Percentiles rank a stretch among this genome's conserved stretches.
Evolutionary conservation across 805 yeast species (phyloP).

Genomic region (Saccharomycopsis guyanensis): DNA sequence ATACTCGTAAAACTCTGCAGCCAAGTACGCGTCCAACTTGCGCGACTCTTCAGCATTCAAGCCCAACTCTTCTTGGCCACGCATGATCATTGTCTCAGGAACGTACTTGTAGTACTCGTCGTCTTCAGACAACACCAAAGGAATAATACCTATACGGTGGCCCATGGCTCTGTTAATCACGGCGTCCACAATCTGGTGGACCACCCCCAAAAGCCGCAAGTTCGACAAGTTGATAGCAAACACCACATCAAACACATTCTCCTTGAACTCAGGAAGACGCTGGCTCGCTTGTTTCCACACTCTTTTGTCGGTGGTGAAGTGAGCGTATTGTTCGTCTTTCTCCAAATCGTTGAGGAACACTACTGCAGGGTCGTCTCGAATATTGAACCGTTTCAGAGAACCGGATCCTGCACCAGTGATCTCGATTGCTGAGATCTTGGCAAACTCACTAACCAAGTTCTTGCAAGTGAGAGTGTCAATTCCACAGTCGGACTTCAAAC

Average conservation of each 20-base stretch:
- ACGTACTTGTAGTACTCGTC: constrained; percentile 21
- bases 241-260: constrained; percentile 69
- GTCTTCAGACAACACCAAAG: constrained; percentile 33
- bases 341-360: constrained; percentile 76
- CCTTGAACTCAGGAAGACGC: constrained; percentile 59
- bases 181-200: constrained; percentile 42
- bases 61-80: constrained; percentile 20
- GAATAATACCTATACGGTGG: constrained; percentile 78
- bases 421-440: constrained; percentile 26
- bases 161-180: constrained; percentile 56
- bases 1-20: constrained; percentile 12
- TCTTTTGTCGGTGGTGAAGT: constrained; percentile 37
- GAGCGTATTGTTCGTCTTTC: constrained; percentile 44
- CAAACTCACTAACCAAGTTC: constrained; percentile 34
- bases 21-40: constrained; percentile 22
- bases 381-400: constrained; percentile 13
- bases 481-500: constrained; percentile 27
- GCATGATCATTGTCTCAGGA: constrained; percentile 17
- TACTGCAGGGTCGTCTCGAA: constrained; percentile 29
- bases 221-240: constrained; percentile 59
- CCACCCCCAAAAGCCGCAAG: constrained; percentile 40
- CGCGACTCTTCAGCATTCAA: constrained; percentile 20
- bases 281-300: constrained; percentile 42
- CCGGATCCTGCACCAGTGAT: constrained; percentile 10
- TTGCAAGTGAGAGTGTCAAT: constrained; percentile 29